Conservation (phyloP, 371 early-diverging fungal genomes). For the Apophysomyces ossiformis region DNA sequence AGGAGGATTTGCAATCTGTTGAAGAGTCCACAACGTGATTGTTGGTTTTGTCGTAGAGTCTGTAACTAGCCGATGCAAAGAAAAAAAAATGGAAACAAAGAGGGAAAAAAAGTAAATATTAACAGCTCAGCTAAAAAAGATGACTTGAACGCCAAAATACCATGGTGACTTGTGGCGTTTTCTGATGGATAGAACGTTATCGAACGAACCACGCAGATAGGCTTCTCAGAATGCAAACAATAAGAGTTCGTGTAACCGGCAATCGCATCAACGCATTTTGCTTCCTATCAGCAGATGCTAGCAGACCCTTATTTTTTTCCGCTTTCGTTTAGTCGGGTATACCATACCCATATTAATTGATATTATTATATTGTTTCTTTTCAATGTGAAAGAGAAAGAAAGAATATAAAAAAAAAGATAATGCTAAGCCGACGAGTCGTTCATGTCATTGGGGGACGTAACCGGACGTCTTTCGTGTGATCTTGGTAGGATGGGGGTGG, state of each 20-base stretch:
- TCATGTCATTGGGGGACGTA: slow-evolving; percentile 18
- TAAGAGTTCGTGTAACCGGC: not conserved
- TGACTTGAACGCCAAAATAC: not conserved
- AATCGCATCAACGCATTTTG: not conserved
- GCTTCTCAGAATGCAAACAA: not conserved
- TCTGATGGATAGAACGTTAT: slow-evolving; percentile 7
- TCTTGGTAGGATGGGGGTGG: slow-evolving; percentile 40
- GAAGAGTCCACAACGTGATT: not conserved
- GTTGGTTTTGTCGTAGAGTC: not conserved
- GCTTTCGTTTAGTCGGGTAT: not conserved
- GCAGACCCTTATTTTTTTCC: not conserved
- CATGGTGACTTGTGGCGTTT: not conserved
- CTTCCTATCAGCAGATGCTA: not conserved
- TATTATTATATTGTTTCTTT: not conserved
- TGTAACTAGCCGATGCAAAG: not conserved
- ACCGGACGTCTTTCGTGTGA: slow-evolving; percentile 23
- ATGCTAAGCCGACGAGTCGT: slow-evolving; percentile 3
- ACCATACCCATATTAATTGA: not conserved
- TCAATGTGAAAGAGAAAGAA: not conserved
- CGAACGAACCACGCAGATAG: not conserved
- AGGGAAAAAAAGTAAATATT: not conserved
- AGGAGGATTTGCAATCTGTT: slow-evolving; percentile 7
- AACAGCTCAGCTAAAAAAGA: not conserved
- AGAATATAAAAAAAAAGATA: not conserved
- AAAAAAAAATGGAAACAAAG: not conserved